Base-by-base conservation (phyloP, 2,329 filamentous ascomycete genomes). In the Trichothecium sympodiale region DNA sequence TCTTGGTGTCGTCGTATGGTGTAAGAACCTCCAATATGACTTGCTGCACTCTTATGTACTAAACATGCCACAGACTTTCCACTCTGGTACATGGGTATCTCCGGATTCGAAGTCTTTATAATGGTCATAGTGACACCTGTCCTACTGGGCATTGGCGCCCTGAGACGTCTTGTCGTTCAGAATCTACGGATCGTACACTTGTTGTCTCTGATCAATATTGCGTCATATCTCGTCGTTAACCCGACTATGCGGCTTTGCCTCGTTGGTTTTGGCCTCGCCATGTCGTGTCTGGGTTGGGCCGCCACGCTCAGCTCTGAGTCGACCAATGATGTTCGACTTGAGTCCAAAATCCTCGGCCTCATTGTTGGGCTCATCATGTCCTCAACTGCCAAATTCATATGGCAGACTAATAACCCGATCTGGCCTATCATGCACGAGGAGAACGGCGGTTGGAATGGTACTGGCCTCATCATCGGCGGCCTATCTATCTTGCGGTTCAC, bases 61-160 rank as follows among this genome's bases (percentile, higher is more conserved):
- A 35, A 41, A 30, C 17, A 31, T 36, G 13, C 31, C 17, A 31
- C 29, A 86, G 82, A 93, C 59, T 98, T 98, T 56, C 91, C 91
- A 12, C 74, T 98, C 9, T 98, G 91, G 91, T 78, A 95, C 56
- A 98, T 98, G 91, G 91, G 91, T 18, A 93, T 98, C 41, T 96
- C 89, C 4, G 91, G 91, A 43, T 98, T 91, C 53, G 91, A 98
- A 61, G 81, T 79, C 30, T 69, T 94, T 45, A 80, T 98, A 51
- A 81, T 96, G 77, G 75, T 73, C 34, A 89, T 85, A 4, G 59
- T 89, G 35, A 83, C 88, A 4, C 91, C 91, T 0, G 67, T 88
- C 28, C 57, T 96, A 15, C 75, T 98, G 30, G 77, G 70, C 16
- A 80, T 87, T 42, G 70, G 69, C 32, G 65, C 78, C 1, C 41